Evolutionary conservation across 164 flowering plant species (phyloP), one percentile per base, ranked within the genome.

Genomic region (Vitis labrusca): DNA sequence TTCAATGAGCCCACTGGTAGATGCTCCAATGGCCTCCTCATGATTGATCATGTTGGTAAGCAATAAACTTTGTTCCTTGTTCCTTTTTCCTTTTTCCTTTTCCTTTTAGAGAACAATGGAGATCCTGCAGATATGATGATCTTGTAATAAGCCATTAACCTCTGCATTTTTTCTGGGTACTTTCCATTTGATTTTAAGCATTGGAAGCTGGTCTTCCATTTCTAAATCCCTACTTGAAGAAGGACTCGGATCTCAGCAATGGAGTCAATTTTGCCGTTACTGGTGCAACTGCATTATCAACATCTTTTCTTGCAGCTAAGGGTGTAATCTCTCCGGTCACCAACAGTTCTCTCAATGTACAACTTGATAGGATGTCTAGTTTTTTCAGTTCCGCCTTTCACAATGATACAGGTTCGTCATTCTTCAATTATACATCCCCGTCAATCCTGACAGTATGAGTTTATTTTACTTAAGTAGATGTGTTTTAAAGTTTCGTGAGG

Each of bases 231-330:
- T 77, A 69, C 30, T 13, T 63, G 67, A 50, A 56, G 1, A 30
- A 12, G 11, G 54, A 17, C 15, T 68, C 56, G 3, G 10, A 55
- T 5, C 62, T 69, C 9, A 13, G 11, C 13, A 64, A 66, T 61
- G 85, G 82, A 8, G 79, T 77, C 3, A 79, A 82, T 44, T 82
- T 82, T 29, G 85, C 81, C 0, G 81, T 82, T 4, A 71, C 79
- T 10, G 79, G 81, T 7, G 7, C 67, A 14, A 82, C 83, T 10
- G 80, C 80, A 9, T 71, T 80, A 8, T 27, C 63, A 1, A 8
- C 47, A 11, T 48, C 63, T 0, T 37, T 65, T 47, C 55, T 78
- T 5, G 55, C 64, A 3, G 32, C 50, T 1, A 65, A 19, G 7
- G 50, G 49, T 2, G 15, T 77, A 8, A 3, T 5, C 10, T 19